Evolutionary conservation across 176 grass and related monocot genomes (phyloP), one percentile per base, ranked within the genome.

Genomic region (Juncus effusus): DNA sequence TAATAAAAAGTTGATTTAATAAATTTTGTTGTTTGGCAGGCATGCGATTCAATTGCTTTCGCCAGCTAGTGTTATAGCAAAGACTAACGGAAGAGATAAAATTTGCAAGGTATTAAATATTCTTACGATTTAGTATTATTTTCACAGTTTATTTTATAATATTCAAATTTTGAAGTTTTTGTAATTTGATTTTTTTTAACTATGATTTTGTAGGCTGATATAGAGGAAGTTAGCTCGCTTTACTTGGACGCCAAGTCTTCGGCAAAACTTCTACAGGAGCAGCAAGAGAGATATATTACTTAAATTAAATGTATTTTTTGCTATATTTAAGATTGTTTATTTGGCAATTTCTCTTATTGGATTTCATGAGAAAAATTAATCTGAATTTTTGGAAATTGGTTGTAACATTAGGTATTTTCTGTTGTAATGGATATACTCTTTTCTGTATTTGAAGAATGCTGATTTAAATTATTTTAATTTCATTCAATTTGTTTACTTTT

Each of bases 11-110:
- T 58, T 55, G 0, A 38, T 61, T 54, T 60, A 9, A 56, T 86
- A 3, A 16, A 59, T 70, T 28, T 28, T 80, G 3, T 4, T 70
- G 41, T 12, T 79, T 55, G 60, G 36, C 59, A 90, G 95, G 60
- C 89, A 99, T 93, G 78, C 85, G 52, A 99, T 94, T 76, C 89
- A 90, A 80, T 59, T 94, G 62, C 69, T 90, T 65, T 99, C 89
- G 47, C 85, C 94, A 59, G 89, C 94, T 55, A 99, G 78, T 19
- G 73, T 99, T 52, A 64, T 90, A 51, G 80, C 85, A 11, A 93
- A 90, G 65, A 73, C 76, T 53, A 93, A 93, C 73, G 88, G 95
- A 67, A 82, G 89, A 75, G 95, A 99, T 11, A 99, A 87, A 71
- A 99, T 99, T 36, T 87, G 73, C 86, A 99, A 99, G 85, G 95